phyloP scores from a whole-genome alignment of 129 eudicot species.

The Escallonia herrerae region DNA sequence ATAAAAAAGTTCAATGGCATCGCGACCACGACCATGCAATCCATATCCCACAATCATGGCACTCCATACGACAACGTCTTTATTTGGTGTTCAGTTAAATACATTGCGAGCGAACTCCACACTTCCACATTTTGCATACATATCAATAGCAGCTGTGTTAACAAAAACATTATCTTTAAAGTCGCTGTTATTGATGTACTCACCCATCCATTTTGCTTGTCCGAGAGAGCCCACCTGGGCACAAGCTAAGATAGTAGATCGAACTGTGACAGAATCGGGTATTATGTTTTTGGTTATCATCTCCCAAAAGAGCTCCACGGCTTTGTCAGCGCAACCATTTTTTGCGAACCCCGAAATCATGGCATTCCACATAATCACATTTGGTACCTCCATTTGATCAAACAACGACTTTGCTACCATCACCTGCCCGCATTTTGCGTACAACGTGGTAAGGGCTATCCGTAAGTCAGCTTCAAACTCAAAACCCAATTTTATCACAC shows the following conservation, averaged over 20 bases:
- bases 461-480: slow-evolving; percentile 56
- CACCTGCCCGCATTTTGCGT: slow-evolving; percentile 67
- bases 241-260: slow-evolving; percentile 57
- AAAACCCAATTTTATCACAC: slow-evolving; percentile 62
- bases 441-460: slow-evolving; percentile 53
- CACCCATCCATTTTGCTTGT: slow-evolving; percentile 58
- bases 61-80: slow-evolving; percentile 78
- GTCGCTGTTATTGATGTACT: slow-evolving; percentile 27
- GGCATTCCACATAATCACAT: slow-evolving; percentile 70
- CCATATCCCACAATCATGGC: slow-evolving; percentile 83
- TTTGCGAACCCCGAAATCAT: slow-evolving; percentile 86
- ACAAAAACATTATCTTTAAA: slow-evolving; percentile 37
- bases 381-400: slow-evolving; percentile 41
- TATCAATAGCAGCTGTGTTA: slow-evolving; percentile 66
- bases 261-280: slow-evolving; percentile 58
- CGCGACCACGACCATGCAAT: slow-evolving; percentile 56
- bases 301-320: slow-evolving; percentile 43
- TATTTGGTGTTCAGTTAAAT: slow-evolving; percentile 32
- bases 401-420: slow-evolving; percentile 52
- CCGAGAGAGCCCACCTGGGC: slow-evolving; percentile 63
- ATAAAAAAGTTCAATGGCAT: slow-evolving; percentile 56
- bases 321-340: slow-evolving; percentile 54
- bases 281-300: slow-evolving; percentile 40
- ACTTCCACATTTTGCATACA: slow-evolving; percentile 86
- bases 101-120: slow-evolving; percentile 57